These are phyloP conservation scores for Aspergillus sergii DNA, from an alignment of 2,329 filamentous ascomycete genomes.

Conservation along the genomic window DNA sequence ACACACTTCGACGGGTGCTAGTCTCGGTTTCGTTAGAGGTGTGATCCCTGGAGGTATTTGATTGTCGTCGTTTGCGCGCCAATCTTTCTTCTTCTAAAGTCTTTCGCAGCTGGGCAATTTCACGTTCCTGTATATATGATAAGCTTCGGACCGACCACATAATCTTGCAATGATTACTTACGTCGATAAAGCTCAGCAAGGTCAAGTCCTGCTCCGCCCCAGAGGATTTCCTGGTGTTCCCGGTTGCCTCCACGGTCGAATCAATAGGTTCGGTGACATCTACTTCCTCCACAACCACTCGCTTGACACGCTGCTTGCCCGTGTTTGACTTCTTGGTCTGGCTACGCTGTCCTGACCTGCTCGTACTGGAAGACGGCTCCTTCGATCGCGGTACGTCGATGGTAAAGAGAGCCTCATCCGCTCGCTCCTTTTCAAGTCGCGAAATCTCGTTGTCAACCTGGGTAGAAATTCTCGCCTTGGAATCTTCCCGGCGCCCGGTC, in stretches of 20 bases:
- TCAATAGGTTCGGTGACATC: slow-evolving; percentile 36
- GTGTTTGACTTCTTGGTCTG: slow-evolving; percentile 38
- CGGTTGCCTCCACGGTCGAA: slow-evolving; percentile 26
- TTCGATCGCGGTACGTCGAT: slow-evolving; percentile 33
- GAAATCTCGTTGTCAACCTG: slow-evolving; percentile 42
- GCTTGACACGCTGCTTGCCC: slow-evolving; percentile 44
- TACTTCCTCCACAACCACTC: slow-evolving; percentile 39
- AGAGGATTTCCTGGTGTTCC: slow-evolving; percentile 31
- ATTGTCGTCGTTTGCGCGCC: slow-evolving; percentile 45
- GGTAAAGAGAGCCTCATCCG: slow-evolving; percentile 42
- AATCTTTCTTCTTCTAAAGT: slow-evolving; percentile 58
- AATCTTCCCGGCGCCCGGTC: slow-evolving; percentile 29
- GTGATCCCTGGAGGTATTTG: slow-evolving; percentile 32
- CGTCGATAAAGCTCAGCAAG: slow-evolving; percentile 58
- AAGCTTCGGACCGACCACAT: not conserved
- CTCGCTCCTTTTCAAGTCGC: slow-evolving; percentile 39
- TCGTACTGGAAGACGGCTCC: slow-evolving; percentile 25
- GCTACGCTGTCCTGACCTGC: slow-evolving; percentile 22
- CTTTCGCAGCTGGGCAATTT: slow-evolving; percentile 58
- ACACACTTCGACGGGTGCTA: slow-evolving; percentile 40
- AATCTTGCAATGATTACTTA: slow-evolving; percentile 23
- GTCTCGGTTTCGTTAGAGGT: slow-evolving; percentile 43
- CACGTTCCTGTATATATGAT: slow-evolving; percentile 36
- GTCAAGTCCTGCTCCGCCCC: slow-evolving; percentile 48
- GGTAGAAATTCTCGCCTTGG: slow-evolving; percentile 33